Base-by-base conservation (phyloP, 495 filamentous ascomycete genomes). In the Penicillium verhagenii region DNA sequence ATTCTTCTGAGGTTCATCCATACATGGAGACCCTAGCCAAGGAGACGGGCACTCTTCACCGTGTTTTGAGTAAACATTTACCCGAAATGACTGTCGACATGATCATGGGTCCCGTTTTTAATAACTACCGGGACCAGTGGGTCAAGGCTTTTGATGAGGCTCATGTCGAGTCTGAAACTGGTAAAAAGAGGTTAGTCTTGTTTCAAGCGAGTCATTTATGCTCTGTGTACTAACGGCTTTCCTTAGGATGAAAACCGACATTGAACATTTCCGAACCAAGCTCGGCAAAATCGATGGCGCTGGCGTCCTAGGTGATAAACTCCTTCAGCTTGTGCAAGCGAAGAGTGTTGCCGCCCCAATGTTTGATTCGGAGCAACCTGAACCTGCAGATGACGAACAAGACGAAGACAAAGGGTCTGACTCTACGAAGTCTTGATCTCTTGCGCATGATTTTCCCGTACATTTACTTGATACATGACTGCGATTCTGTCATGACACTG, bases 1-100 rank as follows among this genome's bases (percentile, higher is more conserved):
- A 58, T 43, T 59, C 56, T 50, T 68, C 47, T 59, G 66, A 64
- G 4, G 72, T 78, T 5, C 91, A 85, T 58, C 68, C 86, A 18
- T 96, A 95, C 68, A 95, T 99, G 87, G 94, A 97, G 65, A 93
- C 86, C 1, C 66, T 99, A 18, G 85, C 86, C 1, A 95, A 91
- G 64, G 94, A 97, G 61, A 97, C 94, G 0, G 81, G 82, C 2
- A 96, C 89, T 6, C 67, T 99, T 42, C 89, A 97, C 63, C 86
- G 90, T 11, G 93, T 96, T 11, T 75, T 99, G 43, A 88, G 81
- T 60, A 94, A 89, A 65, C 87, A 96, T 70, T 74, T 98, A 7
- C 86, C 88, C 1, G 89, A 92, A 47, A 81, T 85, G 60, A 87
- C 86, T 0, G 84, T 97, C 0, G 69, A 74, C 38, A 83, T 91